Evolutionary conservation across 176 grass and related monocot genomes (phyloP), one percentile per base, ranked within the genome.

Genomic region (Juncus inflexus): DNA sequence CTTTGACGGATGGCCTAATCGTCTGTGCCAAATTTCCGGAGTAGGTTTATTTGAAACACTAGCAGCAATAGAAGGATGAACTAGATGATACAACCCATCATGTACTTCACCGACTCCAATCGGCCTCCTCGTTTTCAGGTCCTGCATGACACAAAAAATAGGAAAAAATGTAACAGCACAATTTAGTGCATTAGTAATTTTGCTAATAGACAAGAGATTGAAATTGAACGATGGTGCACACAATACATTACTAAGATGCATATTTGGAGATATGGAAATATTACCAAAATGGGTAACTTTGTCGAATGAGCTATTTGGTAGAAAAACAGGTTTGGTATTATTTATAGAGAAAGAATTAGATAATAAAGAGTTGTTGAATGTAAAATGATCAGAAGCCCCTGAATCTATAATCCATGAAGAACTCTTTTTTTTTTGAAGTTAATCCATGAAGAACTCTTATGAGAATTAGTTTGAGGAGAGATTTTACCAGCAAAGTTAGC

Each of bases 51-150:
- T 62, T 60, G 38, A 63, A 52, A 10, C 0, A 16, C 12, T 6
- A 74, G 15, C 35, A 15, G 35, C 6, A 74, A 52, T 9, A 35
- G 15, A 5, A 0, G 10, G 12, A 3, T 45, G 35, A 12, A 8
- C 14, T 11, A 74, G 50, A 10, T 12, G 42, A 51, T 63, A 74
- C 4, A 74, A 55, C 5, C 57, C 57, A 49, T 62, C 70, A 1
- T 6, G n/a, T 2, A 63, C 13, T 8, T 63, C 15, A 75, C 59
- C 59, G 4, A 63, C 58, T 40, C 19, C 72, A 63, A 75, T 75
- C 16, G 63, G 4, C 37, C 13, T 54, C 58, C 13, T 63, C 6
- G n/a, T 52, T 37, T 37, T 50, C 4, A 15, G 13, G 42, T 75
- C 42, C 59, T 64, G 19, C 11, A 61, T 8, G 1, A 63, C 42